phyloP scores from a whole-genome alignment of 176 grass and related monocot genomes.

The Phoenix dactylifera region DNA sequence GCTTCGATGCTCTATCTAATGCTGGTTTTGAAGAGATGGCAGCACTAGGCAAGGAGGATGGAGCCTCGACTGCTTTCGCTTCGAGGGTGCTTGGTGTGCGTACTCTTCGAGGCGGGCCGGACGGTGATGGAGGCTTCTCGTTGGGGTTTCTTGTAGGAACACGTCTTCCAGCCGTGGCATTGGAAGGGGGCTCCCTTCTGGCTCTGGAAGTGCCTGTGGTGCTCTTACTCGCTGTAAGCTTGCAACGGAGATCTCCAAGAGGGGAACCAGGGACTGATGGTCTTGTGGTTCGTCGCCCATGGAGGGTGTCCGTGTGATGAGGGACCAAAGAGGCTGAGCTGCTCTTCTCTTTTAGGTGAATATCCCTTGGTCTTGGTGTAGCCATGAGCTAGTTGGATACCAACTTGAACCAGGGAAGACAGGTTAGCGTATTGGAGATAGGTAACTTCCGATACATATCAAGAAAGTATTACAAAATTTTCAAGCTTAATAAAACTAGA shows the following conservation, averaged over 20 bases:
- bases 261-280: not conserved
- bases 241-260: not conserved
- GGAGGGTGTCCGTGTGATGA: not conserved
- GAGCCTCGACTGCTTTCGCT: not conserved
- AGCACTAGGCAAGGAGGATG: not conserved
- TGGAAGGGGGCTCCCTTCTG: not conserved
- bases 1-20: not conserved
- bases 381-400: not conserved
- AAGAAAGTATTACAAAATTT: too few species aligned
- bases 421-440: too few species aligned
- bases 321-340: not conserved
- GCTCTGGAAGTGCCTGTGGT: not conserved
- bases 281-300: not conserved
- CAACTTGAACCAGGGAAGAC: not conserved
- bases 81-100: not conserved
- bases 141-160: not conserved
- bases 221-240: not conserved
- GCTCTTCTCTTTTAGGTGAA: not conserved
- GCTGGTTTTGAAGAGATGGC: not conserved
- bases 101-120: not conserved
- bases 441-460: too few species aligned
- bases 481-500: too few species aligned
- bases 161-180: not conserved
- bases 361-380: not conserved
- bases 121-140: not conserved